A percentile compares a stretch with the other conserved stretches of the same genome.
Evolutionary conservation across 768 basidiomycete genomes (phyloP).

Genomic region (Mycena indigotica): DNA sequence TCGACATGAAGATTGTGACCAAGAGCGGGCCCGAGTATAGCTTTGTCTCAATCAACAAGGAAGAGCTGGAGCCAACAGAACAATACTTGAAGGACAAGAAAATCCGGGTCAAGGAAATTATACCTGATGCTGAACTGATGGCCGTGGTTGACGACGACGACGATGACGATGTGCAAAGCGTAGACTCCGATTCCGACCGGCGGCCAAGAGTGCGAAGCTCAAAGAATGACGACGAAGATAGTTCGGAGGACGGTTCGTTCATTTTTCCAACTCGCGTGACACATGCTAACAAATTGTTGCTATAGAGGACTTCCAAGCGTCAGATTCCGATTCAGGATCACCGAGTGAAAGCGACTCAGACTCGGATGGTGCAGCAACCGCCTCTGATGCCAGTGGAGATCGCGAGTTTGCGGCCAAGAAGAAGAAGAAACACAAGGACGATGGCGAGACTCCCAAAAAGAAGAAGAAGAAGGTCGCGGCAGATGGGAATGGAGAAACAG

Average conservation of each 20-base stretch:
- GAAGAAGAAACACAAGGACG: constrained; percentile 41
- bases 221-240: constrained; percentile 74
- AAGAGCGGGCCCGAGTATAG: constrained; percentile 83
- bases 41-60: constrained; percentile 94
- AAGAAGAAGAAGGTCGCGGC: constrained; percentile 47
- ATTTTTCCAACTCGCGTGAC: background rate
- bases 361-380: constrained; percentile 72
- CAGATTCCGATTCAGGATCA: constrained; percentile 85
- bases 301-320: constrained; percentile 88
- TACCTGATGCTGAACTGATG: constrained; percentile 81
- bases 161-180: constrained; percentile 82
- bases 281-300: constrained; percentile 3
- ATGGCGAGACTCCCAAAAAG: constrained; percentile 36
- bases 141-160: constrained; percentile 69
- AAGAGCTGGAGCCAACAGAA: constrained; percentile 87
- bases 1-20: constrained; percentile 88
- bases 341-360: constrained; percentile 74
- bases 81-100: constrained; percentile 88
- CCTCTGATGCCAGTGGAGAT: constrained; percentile 84
- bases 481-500: constrained; percentile 34
- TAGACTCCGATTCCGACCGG: constrained; percentile 72
- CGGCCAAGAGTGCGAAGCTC: constrained; percentile 51
- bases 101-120: constrained; percentile 92
- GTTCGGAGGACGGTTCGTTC: constrained; percentile 65
- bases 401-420: constrained; percentile 55